phyloP scores from a whole-genome alignment of 176 grass and related monocot genomes.

The Musa acuminata region DNA sequence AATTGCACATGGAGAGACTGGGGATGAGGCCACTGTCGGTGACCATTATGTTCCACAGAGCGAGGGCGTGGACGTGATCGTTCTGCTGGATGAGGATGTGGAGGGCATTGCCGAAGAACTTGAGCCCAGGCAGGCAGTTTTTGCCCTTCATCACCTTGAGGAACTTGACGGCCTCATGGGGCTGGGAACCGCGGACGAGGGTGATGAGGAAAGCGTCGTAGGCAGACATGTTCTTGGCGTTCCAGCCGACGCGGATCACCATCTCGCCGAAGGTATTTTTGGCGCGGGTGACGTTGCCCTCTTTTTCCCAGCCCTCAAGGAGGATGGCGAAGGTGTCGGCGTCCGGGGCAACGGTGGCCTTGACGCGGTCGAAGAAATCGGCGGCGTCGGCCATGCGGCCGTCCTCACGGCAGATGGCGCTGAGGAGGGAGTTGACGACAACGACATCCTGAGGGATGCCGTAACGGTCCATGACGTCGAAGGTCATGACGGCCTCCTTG shows the following conservation, averaged over 20 bases:
- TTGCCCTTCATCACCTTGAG: constrained; percentile 60
- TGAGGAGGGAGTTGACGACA: constrained; percentile 72
- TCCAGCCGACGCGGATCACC: constrained; percentile 55
- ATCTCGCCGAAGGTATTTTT: constrained; percentile 64
- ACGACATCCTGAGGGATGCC: constrained; percentile 38
- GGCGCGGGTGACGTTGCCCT: constrained; percentile 38
- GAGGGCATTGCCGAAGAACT: constrained; percentile 45
- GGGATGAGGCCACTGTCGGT: constrained; percentile 40
- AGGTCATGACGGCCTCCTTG: constrained; percentile 51
- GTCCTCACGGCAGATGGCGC: constrained; percentile 42
- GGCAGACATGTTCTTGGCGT: constrained; percentile 23
- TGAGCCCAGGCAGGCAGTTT: constrained; percentile 52
- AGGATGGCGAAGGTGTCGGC: constrained; percentile 70
- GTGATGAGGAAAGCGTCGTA: constrained; percentile 70
- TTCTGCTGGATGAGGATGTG: constrained; percentile 27
- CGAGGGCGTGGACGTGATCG: constrained; percentile 21
- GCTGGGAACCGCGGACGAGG: constrained; percentile 31
- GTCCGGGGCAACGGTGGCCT: constrained; percentile 37
- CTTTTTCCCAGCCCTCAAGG: constrained; percentile 68
- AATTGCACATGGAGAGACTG: constrained; percentile 46
- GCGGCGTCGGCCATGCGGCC: constrained; percentile 32
- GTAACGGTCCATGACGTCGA: constrained; percentile 60
- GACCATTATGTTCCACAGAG: constrained; percentile 64
- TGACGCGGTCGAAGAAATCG: constrained; percentile 45
- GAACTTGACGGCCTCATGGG: constrained; percentile 44